These are phyloP conservation scores for Fragaria vesca DNA, from an alignment of 306 rosid genomes.

Conservation along the genomic window DNA sequence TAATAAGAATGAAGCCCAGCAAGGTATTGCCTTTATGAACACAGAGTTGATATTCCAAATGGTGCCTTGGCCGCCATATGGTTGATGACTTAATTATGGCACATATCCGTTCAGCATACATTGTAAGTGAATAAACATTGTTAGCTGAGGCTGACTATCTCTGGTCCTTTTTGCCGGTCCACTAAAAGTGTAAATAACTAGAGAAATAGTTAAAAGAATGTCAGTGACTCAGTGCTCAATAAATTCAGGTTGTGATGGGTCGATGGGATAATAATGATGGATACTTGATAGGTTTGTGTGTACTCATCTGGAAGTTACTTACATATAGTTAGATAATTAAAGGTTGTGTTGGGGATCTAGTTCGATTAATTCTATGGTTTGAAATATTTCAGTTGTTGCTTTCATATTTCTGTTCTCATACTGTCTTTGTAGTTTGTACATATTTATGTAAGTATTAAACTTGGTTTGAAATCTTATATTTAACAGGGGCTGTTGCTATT, in stretches of 20 bases:
- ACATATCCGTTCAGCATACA: background rate
- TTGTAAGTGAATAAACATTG: background rate
- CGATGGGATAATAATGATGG: background rate
- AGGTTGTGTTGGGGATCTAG: background rate
- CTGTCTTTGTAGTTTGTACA: background rate
- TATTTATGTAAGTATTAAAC: background rate
- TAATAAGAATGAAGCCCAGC: background rate
- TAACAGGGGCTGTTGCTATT: constrained; percentile 90
- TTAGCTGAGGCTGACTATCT: background rate
- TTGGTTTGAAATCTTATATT: constrained; percentile 19
- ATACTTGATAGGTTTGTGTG: background rate
- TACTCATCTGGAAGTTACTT: background rate
- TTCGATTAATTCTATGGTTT: background rate
- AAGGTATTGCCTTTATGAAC: background rate
- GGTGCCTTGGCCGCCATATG: background rate
- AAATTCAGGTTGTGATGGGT: background rate
- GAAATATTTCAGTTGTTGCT: background rate
- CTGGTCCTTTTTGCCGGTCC: background rate
- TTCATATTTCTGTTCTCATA: background rate
- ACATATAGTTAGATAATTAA: background rate
- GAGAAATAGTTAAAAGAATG: background rate
- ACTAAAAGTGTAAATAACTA: background rate
- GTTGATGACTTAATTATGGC: constrained; percentile 10
- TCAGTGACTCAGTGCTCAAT: background rate
- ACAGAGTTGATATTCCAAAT: background rate